A percentile compares a stretch with the other conserved stretches of the same genome.
phyloP scores from a whole-genome alignment of 257 asterid species.

The Apocynum venetum region DNA sequence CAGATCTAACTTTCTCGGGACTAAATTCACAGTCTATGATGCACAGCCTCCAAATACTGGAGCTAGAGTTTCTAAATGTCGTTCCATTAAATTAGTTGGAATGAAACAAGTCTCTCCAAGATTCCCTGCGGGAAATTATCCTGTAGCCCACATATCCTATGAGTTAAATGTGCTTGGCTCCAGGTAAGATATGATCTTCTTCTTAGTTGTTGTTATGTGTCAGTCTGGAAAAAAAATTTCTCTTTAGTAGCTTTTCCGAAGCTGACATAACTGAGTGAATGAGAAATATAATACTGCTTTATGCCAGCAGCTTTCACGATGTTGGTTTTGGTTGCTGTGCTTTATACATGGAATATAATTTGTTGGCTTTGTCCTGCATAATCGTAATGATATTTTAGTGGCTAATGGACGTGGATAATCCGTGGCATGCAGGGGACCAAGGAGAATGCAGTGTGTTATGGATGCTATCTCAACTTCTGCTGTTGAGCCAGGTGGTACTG shows the following conservation, averaged over 20 bases:
- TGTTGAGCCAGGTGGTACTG: conserved; percentile 67
- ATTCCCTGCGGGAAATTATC: conserved; percentile 80
- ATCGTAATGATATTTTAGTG: neutral
- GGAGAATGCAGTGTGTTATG: conserved; percentile 92
- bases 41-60: conserved; percentile 78
- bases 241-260: neutral
- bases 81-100: conserved; percentile 68
- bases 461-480: conserved; percentile 76
- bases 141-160: conserved; percentile 81
- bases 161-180: conserved; percentile 90
- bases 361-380: neutral
- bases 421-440: conserved; percentile 67
- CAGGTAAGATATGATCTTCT: conserved; percentile 43
- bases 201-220: neutral
- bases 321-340: neutral
- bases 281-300: neutral
- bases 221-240: neutral
- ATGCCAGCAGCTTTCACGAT: neutral
- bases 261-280: neutral
- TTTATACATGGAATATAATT: neutral
- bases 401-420: conserved; percentile 8
- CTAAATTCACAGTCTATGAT: conserved; percentile 86
- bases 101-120: conserved; percentile 82
- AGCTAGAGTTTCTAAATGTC: conserved; percentile 63
- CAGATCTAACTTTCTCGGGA: conserved; percentile 95